phyloP scores from a whole-genome alignment of 805 yeast species.

The Kluyveromyces lactis region DNA sequence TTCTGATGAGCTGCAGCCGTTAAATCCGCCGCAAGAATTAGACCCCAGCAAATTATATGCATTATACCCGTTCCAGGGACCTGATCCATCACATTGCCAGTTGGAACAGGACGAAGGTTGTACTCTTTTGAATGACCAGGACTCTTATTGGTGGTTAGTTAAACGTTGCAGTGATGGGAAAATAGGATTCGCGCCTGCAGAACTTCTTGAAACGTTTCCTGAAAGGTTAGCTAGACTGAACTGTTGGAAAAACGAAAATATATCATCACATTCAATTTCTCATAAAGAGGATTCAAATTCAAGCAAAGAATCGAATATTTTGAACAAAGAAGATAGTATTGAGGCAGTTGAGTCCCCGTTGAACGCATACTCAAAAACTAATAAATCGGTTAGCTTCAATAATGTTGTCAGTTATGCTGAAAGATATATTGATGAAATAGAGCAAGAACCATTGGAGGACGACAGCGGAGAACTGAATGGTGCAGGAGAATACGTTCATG shows the following conservation, averaged over 20 bases:
- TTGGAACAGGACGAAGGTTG: conserved; percentile 77
- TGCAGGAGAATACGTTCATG: conserved; percentile 12
- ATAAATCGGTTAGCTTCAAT: conserved; percentile 29
- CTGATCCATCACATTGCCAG: conserved; percentile 87
- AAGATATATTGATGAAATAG: conserved; percentile 17
- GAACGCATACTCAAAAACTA: conserved; percentile 13
- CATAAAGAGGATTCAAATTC: conserved; percentile 1
- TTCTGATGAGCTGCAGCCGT: conserved; percentile 34
- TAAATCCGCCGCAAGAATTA: conserved; percentile 65
- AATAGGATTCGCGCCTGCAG: conserved; percentile 96
- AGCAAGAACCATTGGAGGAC: conserved; percentile 19
- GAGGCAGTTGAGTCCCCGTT: not conserved
- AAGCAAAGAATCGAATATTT: conserved; percentile 1
- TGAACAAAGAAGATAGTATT: conserved; percentile 6
- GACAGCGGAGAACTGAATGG: conserved; percentile 9
- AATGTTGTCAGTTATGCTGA: conserved; percentile 29
- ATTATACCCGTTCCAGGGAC: conserved; percentile 78
- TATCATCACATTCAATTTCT: conserved; percentile 15
- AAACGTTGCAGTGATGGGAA: conserved; percentile 47
- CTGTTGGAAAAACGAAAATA: conserved; percentile 83
- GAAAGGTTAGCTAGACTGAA: conserved; percentile 88
- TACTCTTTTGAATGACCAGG: conserved; percentile 73
- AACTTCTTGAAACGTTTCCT: conserved; percentile 81
- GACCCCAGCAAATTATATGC: conserved; percentile 84
- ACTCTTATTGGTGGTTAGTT: conserved; percentile 96